Evolutionary conservation across 345 rosid genomes (phyloP).

Genomic region (Rubroshorea leprosula): DNA sequence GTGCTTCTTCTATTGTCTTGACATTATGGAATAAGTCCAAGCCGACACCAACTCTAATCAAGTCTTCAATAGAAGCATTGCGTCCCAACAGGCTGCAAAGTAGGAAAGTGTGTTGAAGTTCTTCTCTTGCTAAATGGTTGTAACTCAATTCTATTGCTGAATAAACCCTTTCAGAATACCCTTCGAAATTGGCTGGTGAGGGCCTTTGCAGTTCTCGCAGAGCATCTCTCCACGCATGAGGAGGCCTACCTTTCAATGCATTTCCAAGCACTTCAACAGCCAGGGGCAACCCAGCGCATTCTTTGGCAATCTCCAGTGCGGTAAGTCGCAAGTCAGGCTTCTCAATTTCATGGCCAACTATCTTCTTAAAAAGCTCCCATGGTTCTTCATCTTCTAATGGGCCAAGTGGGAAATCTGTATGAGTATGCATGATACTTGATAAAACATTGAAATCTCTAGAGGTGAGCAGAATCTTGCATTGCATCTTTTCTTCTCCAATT

Average conservation of each 20-base stretch:
- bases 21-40: background rate
- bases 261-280: background rate
- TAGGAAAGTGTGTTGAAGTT: slow-evolving; percentile 8
- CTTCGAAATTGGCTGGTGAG: background rate
- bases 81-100: slow-evolving; percentile 6
- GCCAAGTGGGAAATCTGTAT: background rate
- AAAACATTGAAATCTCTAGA: background rate
- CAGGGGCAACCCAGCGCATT: background rate
- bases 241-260: background rate
- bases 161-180: background rate
- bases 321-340: no score
- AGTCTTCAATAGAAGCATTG: background rate
- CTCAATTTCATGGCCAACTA: no score
- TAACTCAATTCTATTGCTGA: slow-evolving; percentile 8
- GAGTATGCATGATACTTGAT: background rate
- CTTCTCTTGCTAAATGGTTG: slow-evolving; percentile 1
- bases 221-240: background rate
- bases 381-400: no score
- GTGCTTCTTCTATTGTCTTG: no score
- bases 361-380: no score
- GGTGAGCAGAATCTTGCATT: background rate
- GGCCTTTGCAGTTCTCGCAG: background rate
- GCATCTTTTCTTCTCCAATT: no score
- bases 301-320: no score
- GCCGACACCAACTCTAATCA: no score